Base-by-base conservation (phyloP, 148 eudicot species). In the Pouteria glomerata region DNA sequence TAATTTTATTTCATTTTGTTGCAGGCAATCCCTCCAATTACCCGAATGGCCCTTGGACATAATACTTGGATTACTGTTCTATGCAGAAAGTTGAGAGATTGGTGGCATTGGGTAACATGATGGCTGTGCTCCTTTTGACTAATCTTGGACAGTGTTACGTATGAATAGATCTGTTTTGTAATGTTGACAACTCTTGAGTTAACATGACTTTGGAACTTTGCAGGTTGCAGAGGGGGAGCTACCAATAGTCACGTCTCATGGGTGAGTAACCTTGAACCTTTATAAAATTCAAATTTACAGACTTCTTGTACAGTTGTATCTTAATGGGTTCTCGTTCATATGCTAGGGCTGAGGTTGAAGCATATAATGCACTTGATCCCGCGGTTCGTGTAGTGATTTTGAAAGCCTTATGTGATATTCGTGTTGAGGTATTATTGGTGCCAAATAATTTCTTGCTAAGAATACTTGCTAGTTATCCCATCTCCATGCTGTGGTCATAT, bases 141-240 rank as follows among this genome's bases (percentile, higher is more conserved):
- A 24, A 66, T 42, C n/a, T 3, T 51, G 61, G 39, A 50, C 45
- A 50, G 5, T 66, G 45, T 66, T 47, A 53, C 51, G 15, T 62
- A 39, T 68, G 26, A 65, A 42, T 31, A 41, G 26, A 58, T 44
- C 72, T 30, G 56, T 75, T 58, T 50, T 69, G 48, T 69, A 69
- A 27, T 63, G 16, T 41, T 73, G 66, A 65, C 42, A 37, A 10
- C 34, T 39, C 24, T 73, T 68, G 42, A 73, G 52, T 67, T 55
- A 66, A 52, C 58, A 50, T 70, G 48, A 63, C 33, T 34, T 78
- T 68, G 57, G 74, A 53, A 73, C 61, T 58, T 44, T 79, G 73
- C 84, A 95, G 99, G 99, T 95, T 77, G 96, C 97, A 66, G 99
- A 91, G 58, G 99, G 99, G 73, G 99, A 95, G 58, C 73, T 95